Percentiles rank a stretch among this genome's conserved stretches.
phyloP scores from a whole-genome alignment of 2,329 filamentous ascomycete genomes.

The Xylaria sp. region DNA sequence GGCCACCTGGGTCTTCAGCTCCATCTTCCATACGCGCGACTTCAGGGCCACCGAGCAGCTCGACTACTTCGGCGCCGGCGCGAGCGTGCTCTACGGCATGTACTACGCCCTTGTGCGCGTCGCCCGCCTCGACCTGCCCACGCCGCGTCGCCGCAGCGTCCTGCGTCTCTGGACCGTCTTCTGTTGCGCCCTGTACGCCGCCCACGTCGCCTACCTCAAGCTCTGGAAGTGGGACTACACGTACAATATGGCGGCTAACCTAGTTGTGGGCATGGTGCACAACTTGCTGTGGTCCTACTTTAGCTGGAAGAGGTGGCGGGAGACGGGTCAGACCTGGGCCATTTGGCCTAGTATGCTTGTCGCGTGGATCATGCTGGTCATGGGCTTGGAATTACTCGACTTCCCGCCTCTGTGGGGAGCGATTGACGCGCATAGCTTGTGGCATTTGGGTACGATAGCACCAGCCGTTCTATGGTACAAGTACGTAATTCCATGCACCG shows the following conservation, averaged over 20 bases:
- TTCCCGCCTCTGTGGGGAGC: conserved; percentile 84
- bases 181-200: conserved; percentile 72
- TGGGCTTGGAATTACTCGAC: conserved; percentile 95
- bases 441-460: conserved; percentile 91
- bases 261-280: conserved; percentile 77
- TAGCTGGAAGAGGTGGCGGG: conserved; percentile 74
- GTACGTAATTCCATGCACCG: conserved; percentile 62
- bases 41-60: conserved; percentile 86
- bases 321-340: conserved; percentile 77
- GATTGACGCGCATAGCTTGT: conserved; percentile 92
- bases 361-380: conserved; percentile 87
- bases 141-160: conserved; percentile 52
- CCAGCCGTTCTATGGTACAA: conserved; percentile 93
- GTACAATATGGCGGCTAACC: conserved; percentile 98
- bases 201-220: conserved; percentile 83
- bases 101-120: conserved; percentile 85
- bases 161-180: conserved; percentile 76
- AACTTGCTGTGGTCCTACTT: conserved; percentile 89
- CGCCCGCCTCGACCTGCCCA: conserved; percentile 74
- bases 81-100: conserved; percentile 86
- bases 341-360: conserved; percentile 91
- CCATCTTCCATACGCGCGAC: conserved; percentile 91
- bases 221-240: conserved; percentile 92
- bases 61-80: conserved; percentile 95
- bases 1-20: conserved; percentile 84